A percentile compares a stretch with the other conserved stretches of the same genome.
Evolutionary conservation across 2,329 filamentous ascomycete species (phyloP).

Genomic region (Colletotrichum horii): DNA sequence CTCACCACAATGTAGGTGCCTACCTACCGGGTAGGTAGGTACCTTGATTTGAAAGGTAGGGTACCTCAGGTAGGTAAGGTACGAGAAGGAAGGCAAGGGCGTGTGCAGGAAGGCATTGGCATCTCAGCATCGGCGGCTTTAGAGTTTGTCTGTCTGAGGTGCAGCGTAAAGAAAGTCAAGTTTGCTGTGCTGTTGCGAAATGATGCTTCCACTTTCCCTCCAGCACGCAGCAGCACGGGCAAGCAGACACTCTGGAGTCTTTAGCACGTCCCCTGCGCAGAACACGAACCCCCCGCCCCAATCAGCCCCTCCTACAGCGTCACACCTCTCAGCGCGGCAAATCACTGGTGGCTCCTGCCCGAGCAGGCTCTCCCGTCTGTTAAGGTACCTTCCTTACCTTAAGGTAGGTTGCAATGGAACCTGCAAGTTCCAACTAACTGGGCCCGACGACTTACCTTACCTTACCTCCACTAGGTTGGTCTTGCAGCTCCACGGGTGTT

Average conservation of each 20-base stretch:
- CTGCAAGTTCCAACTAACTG: slow-evolving; percentile 3
- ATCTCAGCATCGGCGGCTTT: slow-evolving; percentile 15
- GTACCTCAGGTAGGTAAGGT: neutral
- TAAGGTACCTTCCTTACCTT: neutral
- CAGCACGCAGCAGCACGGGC: neutral
- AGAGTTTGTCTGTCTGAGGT: slow-evolving; percentile 6
- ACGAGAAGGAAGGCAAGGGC: neutral
- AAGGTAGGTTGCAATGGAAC: neutral
- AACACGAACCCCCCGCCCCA: neutral
- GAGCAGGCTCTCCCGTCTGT: neutral
- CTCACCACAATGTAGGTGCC: neutral
- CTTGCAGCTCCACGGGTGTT: neutral
- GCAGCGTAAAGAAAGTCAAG: neutral
- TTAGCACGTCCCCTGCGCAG: slow-evolving; percentile 4
- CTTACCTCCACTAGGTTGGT: neutral
- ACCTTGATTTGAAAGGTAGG: neutral
- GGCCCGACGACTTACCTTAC: neutral
- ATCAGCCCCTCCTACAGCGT: slow-evolving; percentile 5
- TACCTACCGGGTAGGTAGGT: too few species aligned
- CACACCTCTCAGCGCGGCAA: neutral
- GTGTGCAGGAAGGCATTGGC: neutral
- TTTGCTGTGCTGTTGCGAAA: neutral
- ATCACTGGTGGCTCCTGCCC: neutral
- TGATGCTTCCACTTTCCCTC: neutral
- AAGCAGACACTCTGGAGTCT: neutral